A percentile compares a stretch with the other conserved stretches of the same genome.
Evolutionary conservation across 2,329 filamentous ascomycete genomes (phyloP).

Genomic region (Graphilbum ipis-grandicollis): DNA sequence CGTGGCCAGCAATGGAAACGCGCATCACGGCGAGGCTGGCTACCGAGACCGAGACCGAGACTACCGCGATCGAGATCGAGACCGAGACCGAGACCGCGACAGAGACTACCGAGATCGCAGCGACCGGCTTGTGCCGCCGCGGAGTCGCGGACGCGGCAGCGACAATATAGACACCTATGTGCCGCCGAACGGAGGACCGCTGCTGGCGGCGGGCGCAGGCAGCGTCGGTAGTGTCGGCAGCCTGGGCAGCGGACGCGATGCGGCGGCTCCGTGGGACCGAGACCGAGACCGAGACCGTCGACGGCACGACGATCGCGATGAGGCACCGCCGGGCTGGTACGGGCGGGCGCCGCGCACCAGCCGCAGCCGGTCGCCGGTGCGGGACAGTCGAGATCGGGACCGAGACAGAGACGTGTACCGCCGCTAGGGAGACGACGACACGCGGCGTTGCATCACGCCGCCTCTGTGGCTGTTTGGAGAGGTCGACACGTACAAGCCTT

Average conservation of each 20-base stretch:
- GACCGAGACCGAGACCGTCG: conserved; percentile 19
- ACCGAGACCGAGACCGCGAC: conserved; percentile 1
- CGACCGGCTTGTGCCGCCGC: conserved; percentile 9
- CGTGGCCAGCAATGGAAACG: conserved; percentile 17
- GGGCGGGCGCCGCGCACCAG: conserved; percentile 23
- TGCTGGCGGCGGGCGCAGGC: not conserved
- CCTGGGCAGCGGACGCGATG: not conserved
- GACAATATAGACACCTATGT: conserved; percentile 32
- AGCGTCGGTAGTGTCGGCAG: not conserved
- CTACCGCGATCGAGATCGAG: not conserved
- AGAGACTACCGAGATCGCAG: conserved; percentile 1
- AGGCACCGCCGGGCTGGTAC: conserved; percentile 14
- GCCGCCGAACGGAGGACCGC: conserved; percentile 25
- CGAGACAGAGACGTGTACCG: conserved; percentile 2
- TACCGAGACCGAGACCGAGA: conserved; percentile 3
- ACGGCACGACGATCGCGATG: conserved; percentile 22
- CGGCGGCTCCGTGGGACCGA: conserved; percentile 1
- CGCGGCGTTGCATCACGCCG: no score
- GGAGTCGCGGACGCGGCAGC: conserved; percentile 7
- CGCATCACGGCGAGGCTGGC: conserved; percentile 18
- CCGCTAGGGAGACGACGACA: conserved; percentile 2
- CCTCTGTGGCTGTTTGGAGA: no score
- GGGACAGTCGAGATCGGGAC: conserved; percentile 1
- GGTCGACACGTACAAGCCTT: no score
- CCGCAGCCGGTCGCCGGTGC: conserved; percentile 25